phyloP scores from a whole-genome alignment of 2,329 filamentous ascomycete species.

The Drechslera avenae region DNA sequence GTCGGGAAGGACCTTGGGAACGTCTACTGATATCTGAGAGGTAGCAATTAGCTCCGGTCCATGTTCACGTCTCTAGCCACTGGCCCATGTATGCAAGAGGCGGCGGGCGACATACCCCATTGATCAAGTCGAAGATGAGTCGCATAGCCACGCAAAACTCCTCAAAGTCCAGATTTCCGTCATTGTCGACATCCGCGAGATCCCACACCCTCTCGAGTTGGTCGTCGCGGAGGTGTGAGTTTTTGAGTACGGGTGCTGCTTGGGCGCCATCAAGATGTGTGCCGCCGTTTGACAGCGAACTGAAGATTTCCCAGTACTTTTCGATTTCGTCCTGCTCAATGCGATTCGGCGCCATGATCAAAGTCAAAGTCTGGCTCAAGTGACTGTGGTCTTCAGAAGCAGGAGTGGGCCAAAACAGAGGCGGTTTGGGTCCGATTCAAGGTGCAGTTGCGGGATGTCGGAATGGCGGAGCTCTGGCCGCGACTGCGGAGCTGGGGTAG shows the following conservation, averaged over 20 bases:
- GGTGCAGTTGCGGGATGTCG: conserved; percentile 12
- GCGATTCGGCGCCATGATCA: conserved; percentile 53
- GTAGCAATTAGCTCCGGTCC: not conserved
- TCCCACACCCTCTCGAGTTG: conserved; percentile 99
- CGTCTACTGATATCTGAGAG: conserved; percentile 74
- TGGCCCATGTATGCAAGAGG: too few relatives aligned
- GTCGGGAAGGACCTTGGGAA: conserved; percentile 84
- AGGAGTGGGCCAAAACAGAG: not conserved
- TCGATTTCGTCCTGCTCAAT: conserved; percentile 77
- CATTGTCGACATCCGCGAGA: conserved; percentile 93
- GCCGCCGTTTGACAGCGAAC: conserved; percentile 67
- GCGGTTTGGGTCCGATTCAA: conserved; percentile 3
- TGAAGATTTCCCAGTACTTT: conserved; percentile 81
- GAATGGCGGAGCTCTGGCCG: conserved; percentile 23
- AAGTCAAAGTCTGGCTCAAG: not conserved
- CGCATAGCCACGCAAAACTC: conserved; percentile 99
- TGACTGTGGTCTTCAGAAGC: not conserved
- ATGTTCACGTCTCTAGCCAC: too few relatives aligned
- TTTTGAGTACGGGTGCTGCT: conserved; percentile 73
- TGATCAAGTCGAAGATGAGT: conserved; percentile 94
- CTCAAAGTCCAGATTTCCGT: conserved; percentile 97
- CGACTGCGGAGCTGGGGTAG: conserved; percentile 9
- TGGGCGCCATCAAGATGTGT: conserved; percentile 70
- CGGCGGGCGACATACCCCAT: conserved; percentile 67
- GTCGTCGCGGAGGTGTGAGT: conserved; percentile 72